Evolutionary conservation across 2,329 filamentous ascomycete genomes (phyloP).

Genomic region (Rhynchosporium graminicola): DNA sequence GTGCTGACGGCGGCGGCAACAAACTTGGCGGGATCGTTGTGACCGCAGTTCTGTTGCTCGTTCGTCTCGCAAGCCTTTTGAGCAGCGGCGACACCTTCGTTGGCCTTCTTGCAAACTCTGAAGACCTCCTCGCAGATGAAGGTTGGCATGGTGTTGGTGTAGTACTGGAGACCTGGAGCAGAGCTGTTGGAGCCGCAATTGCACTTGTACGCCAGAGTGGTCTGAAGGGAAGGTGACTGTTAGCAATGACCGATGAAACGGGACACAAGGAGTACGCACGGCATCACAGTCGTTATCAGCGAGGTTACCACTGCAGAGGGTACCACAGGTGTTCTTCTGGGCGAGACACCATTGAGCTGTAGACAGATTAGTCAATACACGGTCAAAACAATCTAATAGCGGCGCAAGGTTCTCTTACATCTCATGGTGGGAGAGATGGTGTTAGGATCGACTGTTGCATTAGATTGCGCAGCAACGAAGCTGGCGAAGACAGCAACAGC

Average conservation of each 20-base stretch:
- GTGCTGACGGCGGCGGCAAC: slow-evolving; percentile 39
- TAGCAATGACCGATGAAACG: slow-evolving; percentile 7
- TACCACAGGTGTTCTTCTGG: slow-evolving; percentile 59
- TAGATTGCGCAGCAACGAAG: slow-evolving; percentile 33
- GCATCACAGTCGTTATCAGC: slow-evolving; percentile 55
- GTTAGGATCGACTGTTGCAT: slow-evolving; percentile 35
- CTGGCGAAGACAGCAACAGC: slow-evolving; percentile 36
- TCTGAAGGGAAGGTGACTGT: slow-evolving; percentile 39
- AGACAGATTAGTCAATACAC: slow-evolving; percentile 23
- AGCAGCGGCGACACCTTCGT: slow-evolving; percentile 48
- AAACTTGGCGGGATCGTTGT: slow-evolving; percentile 35
- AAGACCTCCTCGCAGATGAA: slow-evolving; percentile 59
- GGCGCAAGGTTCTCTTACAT: slow-evolving; percentile 27
- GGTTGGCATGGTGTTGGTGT: slow-evolving; percentile 59
- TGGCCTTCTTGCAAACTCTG: slow-evolving; percentile 47
- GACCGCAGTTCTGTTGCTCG: slow-evolving; percentile 52
- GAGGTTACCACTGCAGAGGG: slow-evolving; percentile 55
- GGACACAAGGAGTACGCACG: slow-evolving; percentile 46
- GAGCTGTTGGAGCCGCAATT: slow-evolving; percentile 55
- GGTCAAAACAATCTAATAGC: background rate
- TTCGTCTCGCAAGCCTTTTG: slow-evolving; percentile 49
- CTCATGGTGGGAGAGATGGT: slow-evolving; percentile 26
- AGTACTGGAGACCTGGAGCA: slow-evolving; percentile 55
- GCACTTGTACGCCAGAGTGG: slow-evolving; percentile 56
- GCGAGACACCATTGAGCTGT: slow-evolving; percentile 58